phyloP scores from a whole-genome alignment of 129 eudicot genomes.

The Escallonia herrerae region DNA sequence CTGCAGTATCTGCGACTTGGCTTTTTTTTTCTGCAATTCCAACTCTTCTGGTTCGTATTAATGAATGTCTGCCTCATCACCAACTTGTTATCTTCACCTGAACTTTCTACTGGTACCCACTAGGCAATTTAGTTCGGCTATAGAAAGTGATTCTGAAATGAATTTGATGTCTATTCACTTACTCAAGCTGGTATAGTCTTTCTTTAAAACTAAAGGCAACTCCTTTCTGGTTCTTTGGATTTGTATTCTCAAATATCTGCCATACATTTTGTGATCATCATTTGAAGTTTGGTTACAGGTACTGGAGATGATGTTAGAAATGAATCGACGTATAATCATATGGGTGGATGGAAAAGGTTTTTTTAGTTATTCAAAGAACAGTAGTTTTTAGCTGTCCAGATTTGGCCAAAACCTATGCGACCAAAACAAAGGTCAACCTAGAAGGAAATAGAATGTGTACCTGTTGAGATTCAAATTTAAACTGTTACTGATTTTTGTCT shows the following conservation, averaged over 20 bases:
- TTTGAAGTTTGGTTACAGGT: not conserved
- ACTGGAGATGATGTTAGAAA: not conserved
- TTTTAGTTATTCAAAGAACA: conserved; percentile 7
- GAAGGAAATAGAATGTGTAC: too few relatives aligned
- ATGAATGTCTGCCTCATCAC: not conserved
- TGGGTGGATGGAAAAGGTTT: not conserved
- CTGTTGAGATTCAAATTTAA: too few relatives aligned
- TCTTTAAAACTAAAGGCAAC: not conserved
- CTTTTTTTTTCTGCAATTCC: conserved; percentile 79
- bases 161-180: too few relatives aligned
- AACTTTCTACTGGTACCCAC: not conserved
- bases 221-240: not conserved
- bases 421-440: too few relatives aligned
- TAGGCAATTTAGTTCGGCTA: not conserved
- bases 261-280: too few relatives aligned
- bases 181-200: not conserved
- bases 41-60: conserved; percentile 63
- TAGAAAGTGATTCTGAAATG: not conserved
- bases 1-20: conserved; percentile 76
- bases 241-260: not conserved
- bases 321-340: not conserved
- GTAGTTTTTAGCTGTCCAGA: not conserved
- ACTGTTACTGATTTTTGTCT: not conserved
- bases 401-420: too few relatives aligned
- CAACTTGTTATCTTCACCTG: conserved; percentile 1